Conservation (phyloP, 1,284 basidiomycete genomes). For the Rhodofomes roseus region DNA sequence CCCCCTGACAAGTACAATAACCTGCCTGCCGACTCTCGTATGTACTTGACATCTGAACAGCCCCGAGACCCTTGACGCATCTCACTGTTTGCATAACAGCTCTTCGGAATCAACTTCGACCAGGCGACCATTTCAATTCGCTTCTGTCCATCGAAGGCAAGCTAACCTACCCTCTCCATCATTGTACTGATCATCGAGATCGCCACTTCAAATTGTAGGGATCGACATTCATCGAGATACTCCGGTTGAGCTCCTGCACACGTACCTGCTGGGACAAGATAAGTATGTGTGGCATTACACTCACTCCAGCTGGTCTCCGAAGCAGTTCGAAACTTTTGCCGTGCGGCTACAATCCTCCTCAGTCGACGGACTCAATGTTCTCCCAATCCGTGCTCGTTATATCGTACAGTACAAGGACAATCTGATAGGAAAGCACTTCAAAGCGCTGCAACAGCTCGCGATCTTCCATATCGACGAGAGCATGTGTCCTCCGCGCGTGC, state of each 20-base stretch:
- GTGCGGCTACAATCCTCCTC: conserved; percentile 13
- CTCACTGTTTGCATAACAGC: neutral
- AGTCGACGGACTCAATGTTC: conserved; percentile 16
- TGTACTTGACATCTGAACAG: conserved; percentile 14
- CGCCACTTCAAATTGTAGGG: neutral
- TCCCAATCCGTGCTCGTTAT: conserved; percentile 17
- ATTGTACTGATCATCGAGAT: too few species aligned
- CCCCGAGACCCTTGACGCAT: neutral
- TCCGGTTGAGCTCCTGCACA: conserved; percentile 35
- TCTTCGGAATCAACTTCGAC: conserved; percentile 7
- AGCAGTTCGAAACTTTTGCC: conserved; percentile 7
- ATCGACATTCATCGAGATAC: neutral
- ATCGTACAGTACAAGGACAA: conserved; percentile 22
- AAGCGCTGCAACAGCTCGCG: conserved; percentile 15
- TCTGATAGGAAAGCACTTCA: conserved; percentile 23
- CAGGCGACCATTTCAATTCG: neutral
- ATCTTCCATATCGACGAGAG: conserved; percentile 18
- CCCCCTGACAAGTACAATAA: conserved; percentile 14
- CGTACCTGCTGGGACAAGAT: conserved; percentile 30
- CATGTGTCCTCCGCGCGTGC: conserved; percentile 12
- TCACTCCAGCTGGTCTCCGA: conserved; percentile 10
- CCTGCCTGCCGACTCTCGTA: conserved; percentile 15
- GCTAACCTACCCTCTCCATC: neutral
- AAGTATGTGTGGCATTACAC: conserved; percentile 31
- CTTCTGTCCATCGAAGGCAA: neutral